Evolutionary conservation across 1,284 basidiomycete species (phyloP), one percentile per base, ranked within the genome.

Genomic region (Tylopilus orsonianus): DNA sequence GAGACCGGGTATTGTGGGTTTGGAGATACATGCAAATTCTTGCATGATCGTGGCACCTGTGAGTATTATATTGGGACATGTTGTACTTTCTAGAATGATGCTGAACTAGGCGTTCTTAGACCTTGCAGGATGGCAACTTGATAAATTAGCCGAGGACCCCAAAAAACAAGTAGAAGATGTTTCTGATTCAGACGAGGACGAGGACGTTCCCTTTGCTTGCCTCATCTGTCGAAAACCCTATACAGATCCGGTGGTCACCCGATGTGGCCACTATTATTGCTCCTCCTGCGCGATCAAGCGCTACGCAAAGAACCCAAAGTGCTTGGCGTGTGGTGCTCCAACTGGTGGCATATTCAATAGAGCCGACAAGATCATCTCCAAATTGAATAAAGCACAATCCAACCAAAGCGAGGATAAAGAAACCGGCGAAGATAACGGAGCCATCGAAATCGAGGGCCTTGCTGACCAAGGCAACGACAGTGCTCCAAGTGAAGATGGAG

Each of bases 1-100:
- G 96, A 99, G 72, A 99, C 96, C 36, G 97, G 97, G 0, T 99
- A 93, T 69, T 99, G 96, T 70, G 97, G 97, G 4, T 99, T 97
- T 66, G 97, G 97, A 24, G 97, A 99, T 70, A 95, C 93, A 8
- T 99, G 96, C 74, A 99, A 98, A 75, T 93, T 94, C 71, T 75
- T 93, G 65, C 90, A 93, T 69, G 90, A 93, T 69, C 83, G 87
- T 58, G 87, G 87, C 50, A 91, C 88, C 35, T 91, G 87, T 89
- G 61, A 67, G 86, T 81, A 43, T 43, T 6, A 35, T 45, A 40
- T 33, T 8, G 5, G 24, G 34, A 14, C 9, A 9, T 33, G 7
- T 19, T 32, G 34, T 36, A 40, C 56, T 49, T 53, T 46, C 32
- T 30, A 24, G 24, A 41, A 43, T 19, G 39, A 34, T 43, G 46